These are phyloP conservation scores for Ophiocordyceps camponoti-leonardi DNA, from an alignment of 2,329 filamentous ascomycete genomes.

Conservation along the genomic window DNA sequence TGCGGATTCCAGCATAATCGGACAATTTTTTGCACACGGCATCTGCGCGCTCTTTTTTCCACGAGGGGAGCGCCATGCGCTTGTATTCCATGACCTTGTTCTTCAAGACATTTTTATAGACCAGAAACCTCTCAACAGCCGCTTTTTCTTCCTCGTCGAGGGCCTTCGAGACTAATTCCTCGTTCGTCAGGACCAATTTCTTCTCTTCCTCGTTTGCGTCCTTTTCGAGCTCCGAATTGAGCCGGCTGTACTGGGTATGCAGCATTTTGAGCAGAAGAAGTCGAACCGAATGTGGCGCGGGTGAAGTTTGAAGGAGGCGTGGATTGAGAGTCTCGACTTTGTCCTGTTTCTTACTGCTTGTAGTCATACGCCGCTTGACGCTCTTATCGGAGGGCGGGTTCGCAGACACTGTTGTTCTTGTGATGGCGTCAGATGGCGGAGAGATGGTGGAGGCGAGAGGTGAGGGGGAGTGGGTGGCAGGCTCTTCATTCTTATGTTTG, in stretches of 20 bases:
- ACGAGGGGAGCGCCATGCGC: conserved; percentile 55
- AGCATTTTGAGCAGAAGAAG: conserved; percentile 43
- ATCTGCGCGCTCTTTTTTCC: conserved; percentile 43
- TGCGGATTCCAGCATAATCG: conserved; percentile 10
- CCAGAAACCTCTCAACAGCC: conserved; percentile 45
- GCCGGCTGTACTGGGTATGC: conserved; percentile 45
- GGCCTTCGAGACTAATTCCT: conserved; percentile 50
- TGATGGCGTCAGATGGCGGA: too few relatives aligned
- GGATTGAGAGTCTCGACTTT: conserved; percentile 46
- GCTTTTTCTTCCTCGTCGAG: conserved; percentile 65
- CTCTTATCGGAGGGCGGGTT: neutral
- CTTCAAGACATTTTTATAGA: conserved; percentile 77
- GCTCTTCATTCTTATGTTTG: neutral
- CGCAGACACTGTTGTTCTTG: neutral
- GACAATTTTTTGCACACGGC: conserved; percentile 18
- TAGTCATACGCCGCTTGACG: neutral
- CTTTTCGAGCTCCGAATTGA: conserved; percentile 46
- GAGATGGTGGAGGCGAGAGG: conserved; percentile 13
- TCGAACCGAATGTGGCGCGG: conserved; percentile 38
- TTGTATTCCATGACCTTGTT: conserved; percentile 61
- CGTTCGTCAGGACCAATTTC: conserved; percentile 38
- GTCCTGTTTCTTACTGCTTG: conserved; percentile 3
- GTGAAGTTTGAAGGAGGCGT: conserved; percentile 40
- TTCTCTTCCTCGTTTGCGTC: conserved; percentile 29
- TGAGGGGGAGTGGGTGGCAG: conserved; percentile 13